Evolutionary conservation across 2,329 filamentous ascomycete genomes (phyloP).

Genomic region (Sporothrix globosa): DNA sequence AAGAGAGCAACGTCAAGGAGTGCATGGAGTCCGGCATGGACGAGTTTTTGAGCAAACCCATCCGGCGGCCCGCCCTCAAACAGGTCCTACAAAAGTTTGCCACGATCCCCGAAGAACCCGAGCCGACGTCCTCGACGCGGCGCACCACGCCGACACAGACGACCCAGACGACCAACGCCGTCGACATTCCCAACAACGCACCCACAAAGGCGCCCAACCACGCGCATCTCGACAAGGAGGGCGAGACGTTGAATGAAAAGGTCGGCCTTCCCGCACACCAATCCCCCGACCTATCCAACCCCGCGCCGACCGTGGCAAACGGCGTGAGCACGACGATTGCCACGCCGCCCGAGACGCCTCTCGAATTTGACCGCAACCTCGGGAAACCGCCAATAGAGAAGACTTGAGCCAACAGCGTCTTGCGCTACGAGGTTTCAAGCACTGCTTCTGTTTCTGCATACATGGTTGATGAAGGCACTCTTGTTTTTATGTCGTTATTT

Average conservation of each 20-base stretch:
- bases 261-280: background rate
- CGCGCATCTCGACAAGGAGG: background rate
- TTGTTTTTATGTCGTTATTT: background rate
- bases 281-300: conserved; percentile 2
- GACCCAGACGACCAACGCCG: conserved; percentile 36
- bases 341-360: conserved; percentile 24
- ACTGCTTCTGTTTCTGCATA: background rate
- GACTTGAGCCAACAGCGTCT: background rate
- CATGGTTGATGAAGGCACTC: background rate
- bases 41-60: conserved; percentile 78
- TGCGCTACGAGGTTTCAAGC: too few relatives aligned
- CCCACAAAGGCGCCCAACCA: background rate
- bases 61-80: conserved; percentile 81
- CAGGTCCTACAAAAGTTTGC: conserved; percentile 83
- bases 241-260: too few relatives aligned
- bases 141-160: conserved; percentile 42
- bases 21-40: conserved; percentile 91
- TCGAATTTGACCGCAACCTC: background rate
- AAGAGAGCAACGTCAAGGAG: conserved; percentile 85
- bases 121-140: conserved; percentile 45
- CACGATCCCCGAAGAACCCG: conserved; percentile 74
- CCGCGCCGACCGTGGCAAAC: conserved; percentile 11
- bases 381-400: background rate
- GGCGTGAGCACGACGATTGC: conserved; percentile 19
- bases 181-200: conserved; percentile 7